Evolutionary conservation across 1,284 basidiomycete genomes (phyloP).

Genomic region (Boletus hoseneyae): DNA sequence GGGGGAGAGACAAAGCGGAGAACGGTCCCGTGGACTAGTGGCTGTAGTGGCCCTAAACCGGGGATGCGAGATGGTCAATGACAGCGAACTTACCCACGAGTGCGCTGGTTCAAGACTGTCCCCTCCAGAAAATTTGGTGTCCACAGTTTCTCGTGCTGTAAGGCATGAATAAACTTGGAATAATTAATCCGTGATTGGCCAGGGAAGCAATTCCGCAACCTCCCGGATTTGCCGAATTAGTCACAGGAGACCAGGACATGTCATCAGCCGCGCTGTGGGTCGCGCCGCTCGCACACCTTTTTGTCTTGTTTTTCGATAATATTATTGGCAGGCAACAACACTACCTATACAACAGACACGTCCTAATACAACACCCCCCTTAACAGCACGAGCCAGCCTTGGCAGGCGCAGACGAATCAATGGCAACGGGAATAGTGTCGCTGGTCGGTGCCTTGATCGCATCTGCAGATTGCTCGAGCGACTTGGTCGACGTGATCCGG

Average conservation of each 20-base stretch:
- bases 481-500: constrained; percentile 88
- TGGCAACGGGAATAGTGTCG: constrained; percentile 73
- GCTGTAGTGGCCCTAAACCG: constrained; percentile 74
- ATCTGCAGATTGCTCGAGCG: constrained; percentile 79
- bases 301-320: constrained; percentile 10
- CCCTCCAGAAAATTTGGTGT: constrained; percentile 90
- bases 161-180: constrained; percentile 63
- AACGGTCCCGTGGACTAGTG: constrained; percentile 50
- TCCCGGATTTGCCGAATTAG: constrained; percentile 80
- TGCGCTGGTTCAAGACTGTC: constrained; percentile 87
- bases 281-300: constrained; percentile 78
- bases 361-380: constrained; percentile 7
- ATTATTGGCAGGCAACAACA: constrained; percentile 23
- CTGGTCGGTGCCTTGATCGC: constrained; percentile 67
- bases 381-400: constrained; percentile 44
- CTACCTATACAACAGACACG: constrained; percentile 20
- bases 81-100: constrained; percentile 60
- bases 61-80: constrained; percentile 71
- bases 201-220: constrained; percentile 90
- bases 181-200: constrained; percentile 77
- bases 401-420: constrained; percentile 39
- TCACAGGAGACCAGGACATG: constrained; percentile 81
- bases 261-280: constrained; percentile 75
- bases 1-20: not conserved
- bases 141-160: constrained; percentile 61